Conservation (phyloP, 1,139 yeast genomes). For the Wickerhamiella infanticola region DNA sequence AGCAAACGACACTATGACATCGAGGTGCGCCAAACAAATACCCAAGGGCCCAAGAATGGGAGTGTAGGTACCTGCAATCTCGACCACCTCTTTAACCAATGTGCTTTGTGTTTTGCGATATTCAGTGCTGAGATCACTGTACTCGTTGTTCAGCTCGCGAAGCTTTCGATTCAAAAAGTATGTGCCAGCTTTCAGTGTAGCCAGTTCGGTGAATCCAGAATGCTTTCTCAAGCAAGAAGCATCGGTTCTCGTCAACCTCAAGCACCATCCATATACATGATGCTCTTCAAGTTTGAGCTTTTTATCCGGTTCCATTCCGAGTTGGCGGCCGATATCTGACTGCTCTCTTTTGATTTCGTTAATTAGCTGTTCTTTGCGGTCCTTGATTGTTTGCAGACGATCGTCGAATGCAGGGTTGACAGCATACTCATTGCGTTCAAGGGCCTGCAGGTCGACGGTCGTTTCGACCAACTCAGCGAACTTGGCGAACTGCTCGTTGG, state of each 20-base stretch:
- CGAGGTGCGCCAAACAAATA: constrained; percentile 52
- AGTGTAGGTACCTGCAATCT: constrained; percentile 64
- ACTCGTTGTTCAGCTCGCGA: constrained; percentile 43
- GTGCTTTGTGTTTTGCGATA: constrained; percentile 63
- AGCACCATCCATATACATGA: constrained; percentile 81
- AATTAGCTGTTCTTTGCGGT: constrained; percentile 39
- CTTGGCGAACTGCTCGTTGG: constrained; percentile 40
- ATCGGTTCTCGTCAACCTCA: constrained; percentile 80
- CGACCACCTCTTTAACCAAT: constrained; percentile 66
- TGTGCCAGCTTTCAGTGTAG: constrained; percentile 90
- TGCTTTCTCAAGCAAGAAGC: constrained; percentile 59
- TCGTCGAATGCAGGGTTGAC: constrained; percentile 87
- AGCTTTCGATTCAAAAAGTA: constrained; percentile 64
- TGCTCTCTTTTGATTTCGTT: constrained; percentile 46
- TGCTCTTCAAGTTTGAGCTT: constrained; percentile 81
- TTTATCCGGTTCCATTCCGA: constrained; percentile 69
- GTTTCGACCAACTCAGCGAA: constrained; percentile 81
- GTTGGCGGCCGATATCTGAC: constrained; percentile 50
- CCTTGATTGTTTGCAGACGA: constrained; percentile 44
- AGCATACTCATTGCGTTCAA: constrained; percentile 63
- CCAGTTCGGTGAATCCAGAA: constrained; percentile 52
- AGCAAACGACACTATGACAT: constrained; percentile 75
- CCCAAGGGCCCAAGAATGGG: constrained; percentile 60
- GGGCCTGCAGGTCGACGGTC: constrained; percentile 72
- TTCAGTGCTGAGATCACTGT: constrained; percentile 41